Base-by-base conservation (phyloP, 108 stramenopile species). In the Mediolabrus comicus region DNA sequence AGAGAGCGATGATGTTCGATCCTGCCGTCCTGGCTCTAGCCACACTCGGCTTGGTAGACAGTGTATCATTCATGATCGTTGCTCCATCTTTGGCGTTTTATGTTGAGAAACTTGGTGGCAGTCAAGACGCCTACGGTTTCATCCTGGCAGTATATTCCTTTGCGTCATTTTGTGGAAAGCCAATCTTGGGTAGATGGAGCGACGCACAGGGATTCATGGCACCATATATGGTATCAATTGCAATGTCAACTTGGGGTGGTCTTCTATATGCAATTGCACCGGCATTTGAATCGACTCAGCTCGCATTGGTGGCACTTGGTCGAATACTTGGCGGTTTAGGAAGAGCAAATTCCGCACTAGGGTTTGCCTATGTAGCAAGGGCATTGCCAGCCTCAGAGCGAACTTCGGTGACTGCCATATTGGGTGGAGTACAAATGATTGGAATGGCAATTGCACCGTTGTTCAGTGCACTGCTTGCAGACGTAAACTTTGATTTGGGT, bases 71-170 rank as follows among this genome's bases (percentile, higher is more conserved):
- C 59, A 92, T 92, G 90, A 78, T 85, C 16, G 85, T 89, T 6
- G 68, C 86, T 14, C 90, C 90, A 10, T 87, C 86, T 2, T 60
- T 92, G n/a, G 75, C 86, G 31, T 89, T 92, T 83, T 92, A 92
- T 72, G 81, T 92, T 14, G 43, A 57, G 29, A 52, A 77, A 61
- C n/a, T 69, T n/a, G 87, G 87, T 9, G 90, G 90, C 28, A 72
- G 70, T 9, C 79, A 86, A 62, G 83, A 87, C 43, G 66, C 72
- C 17, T 92, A 92, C 41, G 90, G 90, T 62, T 59, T 85, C 30
- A 69, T 89, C 30, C 56, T 79, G 38, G 62, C 75, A 22, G 83
- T 86, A 58, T 77, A 71, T 29, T 76, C 74, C 19, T 92, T 92
- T 75, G 67, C 87, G 13, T 75, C 77, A 14, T 92, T 88, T 70